Conservation (phyloP, 495 filamentous ascomycete genomes). For the Penicillium maclennaniae region DNA sequence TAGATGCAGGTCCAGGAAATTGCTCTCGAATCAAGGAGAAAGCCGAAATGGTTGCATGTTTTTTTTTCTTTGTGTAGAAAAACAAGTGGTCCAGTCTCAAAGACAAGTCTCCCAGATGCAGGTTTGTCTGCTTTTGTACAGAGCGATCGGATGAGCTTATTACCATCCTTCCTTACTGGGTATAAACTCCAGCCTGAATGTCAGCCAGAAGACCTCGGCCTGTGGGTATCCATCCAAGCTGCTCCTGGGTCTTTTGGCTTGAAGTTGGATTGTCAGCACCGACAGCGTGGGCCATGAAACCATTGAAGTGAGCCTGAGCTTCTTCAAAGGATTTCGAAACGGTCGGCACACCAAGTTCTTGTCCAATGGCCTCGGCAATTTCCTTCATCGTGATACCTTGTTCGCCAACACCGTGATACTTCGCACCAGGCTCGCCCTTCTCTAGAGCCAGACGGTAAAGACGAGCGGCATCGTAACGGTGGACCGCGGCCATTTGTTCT, state of each 20-base stretch:
- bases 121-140: too few species aligned
- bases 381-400: slow-evolving; percentile 37
- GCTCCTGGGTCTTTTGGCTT: slow-evolving; percentile 36
- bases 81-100: too few species aligned
- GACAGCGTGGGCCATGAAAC: slow-evolving; percentile 22
- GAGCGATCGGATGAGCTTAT: too few species aligned
- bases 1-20: too few species aligned
- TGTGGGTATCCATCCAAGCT: slow-evolving; percentile 38
- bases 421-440: slow-evolving; percentile 34
- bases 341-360: slow-evolving; percentile 27
- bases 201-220: slow-evolving; percentile 34
- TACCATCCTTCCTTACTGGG: neutral
- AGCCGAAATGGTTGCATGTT: too few species aligned
- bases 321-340: slow-evolving; percentile 26
- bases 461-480: slow-evolving; percentile 38
- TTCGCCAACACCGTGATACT: slow-evolving; percentile 40
- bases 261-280: slow-evolving; percentile 34
- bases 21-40: too few species aligned
- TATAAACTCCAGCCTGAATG: slow-evolving; percentile 28
- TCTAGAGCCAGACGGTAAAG: slow-evolving; percentile 42
- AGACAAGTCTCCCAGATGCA: too few species aligned
- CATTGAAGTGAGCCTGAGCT: slow-evolving; percentile 30
- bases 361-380: slow-evolving; percentile 37
- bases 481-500: slow-evolving; percentile 39
- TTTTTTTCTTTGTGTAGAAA: too few species aligned